Evolutionary conservation across 768 basidiomycete genomes (phyloP).

Genomic region (Pleurotus salmoneostramineus): DNA sequence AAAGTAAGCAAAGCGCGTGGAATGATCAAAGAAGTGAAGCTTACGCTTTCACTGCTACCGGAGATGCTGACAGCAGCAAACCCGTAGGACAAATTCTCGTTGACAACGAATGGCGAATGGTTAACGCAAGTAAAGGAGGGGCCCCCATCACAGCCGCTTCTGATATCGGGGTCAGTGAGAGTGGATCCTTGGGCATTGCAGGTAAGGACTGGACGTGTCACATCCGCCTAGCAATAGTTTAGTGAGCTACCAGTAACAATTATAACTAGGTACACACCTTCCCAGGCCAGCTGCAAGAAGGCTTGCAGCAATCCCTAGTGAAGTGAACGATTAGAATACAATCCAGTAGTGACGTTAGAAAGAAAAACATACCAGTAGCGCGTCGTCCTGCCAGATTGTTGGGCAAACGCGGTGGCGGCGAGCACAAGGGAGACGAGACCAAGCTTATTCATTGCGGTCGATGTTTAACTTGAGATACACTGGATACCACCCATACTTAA

Average conservation of each 20-base stretch:
- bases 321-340: background rate
- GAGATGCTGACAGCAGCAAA: conserved; percentile 5
- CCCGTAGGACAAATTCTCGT: background rate
- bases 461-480: background rate
- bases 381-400: background rate
- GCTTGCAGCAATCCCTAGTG: conserved; percentile 5
- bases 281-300: conserved; percentile 2
- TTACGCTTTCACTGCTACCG: conserved; percentile 3
- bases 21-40: background rate
- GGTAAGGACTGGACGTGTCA: conserved; percentile 1
- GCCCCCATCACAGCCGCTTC: conserved; percentile 4
- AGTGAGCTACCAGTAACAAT: no score
- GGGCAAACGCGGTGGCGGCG: conserved; percentile 1
- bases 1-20: no score
- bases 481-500: background rate
- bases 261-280: background rate
- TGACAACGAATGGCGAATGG: background rate
- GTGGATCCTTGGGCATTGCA: conserved; percentile 4
- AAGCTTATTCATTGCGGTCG: background rate
- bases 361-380: conserved; percentile 3
- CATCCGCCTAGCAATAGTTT: background rate
- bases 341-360: background rate
- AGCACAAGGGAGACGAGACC: conserved; percentile 1
- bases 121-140: conserved; percentile 2
- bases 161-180: conserved; percentile 3